phyloP scores from a whole-genome alignment of 2,329 filamentous ascomycete genomes.

The Pseudogymnoascus sp. region DNA sequence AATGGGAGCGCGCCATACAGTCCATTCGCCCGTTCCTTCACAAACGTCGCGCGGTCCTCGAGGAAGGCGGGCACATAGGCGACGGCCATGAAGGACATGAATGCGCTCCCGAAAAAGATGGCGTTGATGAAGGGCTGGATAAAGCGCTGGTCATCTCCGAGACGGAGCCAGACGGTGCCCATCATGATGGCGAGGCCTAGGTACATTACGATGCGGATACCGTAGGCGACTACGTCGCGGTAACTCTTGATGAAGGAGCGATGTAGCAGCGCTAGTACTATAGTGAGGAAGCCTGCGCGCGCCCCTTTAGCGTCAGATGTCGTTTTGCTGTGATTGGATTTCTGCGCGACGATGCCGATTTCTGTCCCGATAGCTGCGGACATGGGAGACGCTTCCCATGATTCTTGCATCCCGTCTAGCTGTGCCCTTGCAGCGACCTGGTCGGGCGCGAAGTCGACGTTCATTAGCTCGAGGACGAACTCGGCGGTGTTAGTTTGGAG shows the following conservation, averaged over 20 bases:
- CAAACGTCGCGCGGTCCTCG: constrained; percentile 64
- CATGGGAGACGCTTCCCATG: constrained; percentile 44
- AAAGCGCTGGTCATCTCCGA: constrained; percentile 57
- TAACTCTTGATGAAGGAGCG: constrained; percentile 76
- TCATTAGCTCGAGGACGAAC: constrained; percentile 69
- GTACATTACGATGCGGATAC: constrained; percentile 77
- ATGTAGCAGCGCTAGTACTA: constrained; percentile 61
- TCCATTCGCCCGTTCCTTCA: constrained; percentile 74
- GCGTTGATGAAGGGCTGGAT: constrained; percentile 79
- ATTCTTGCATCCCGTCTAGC: constrained; percentile 43
- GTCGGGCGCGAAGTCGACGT: constrained; percentile 60
- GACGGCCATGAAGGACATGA: constrained; percentile 75
- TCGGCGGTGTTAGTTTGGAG: constrained; percentile 70
- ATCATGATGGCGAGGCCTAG: constrained; percentile 71
- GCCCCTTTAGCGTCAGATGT: constrained; percentile 16
- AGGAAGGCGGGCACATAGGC: constrained; percentile 79
- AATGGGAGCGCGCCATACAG: constrained; percentile 68
- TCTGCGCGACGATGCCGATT: constrained; percentile 17
- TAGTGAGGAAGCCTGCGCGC: constrained; percentile 20
- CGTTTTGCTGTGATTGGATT: constrained; percentile 9
- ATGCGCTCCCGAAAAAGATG: constrained; percentile 61
- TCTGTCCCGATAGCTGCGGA: constrained; percentile 27
- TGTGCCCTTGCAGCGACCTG: constrained; percentile 37
- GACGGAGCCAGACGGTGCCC: constrained; percentile 77
- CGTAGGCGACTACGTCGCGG: constrained; percentile 75